A percentile compares a stretch with the other conserved stretches of the same genome.
Conservation (phyloP, 257 asterid genomes). For the Avicennia marina region DNA sequence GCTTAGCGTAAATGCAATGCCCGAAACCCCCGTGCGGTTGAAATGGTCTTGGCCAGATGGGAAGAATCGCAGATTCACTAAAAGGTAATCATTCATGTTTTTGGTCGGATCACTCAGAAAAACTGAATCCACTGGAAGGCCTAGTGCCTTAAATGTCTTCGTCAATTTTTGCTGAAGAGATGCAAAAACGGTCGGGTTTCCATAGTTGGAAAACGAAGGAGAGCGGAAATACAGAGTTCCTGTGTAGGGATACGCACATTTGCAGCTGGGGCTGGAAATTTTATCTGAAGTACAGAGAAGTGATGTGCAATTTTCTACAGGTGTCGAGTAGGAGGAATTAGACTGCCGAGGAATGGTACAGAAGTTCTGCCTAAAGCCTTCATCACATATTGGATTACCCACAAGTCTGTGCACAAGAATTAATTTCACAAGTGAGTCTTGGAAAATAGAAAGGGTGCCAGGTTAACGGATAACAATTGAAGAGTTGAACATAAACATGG, state of each 20-base stretch:
- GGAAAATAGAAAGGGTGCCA: no score
- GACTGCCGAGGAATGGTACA: slow-evolving; percentile 36
- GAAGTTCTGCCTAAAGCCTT: slow-evolving; percentile 29
- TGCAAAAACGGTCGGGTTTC: slow-evolving; percentile 29
- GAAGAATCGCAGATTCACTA: slow-evolving; percentile 47
- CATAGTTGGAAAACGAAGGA: slow-evolving; percentile 70
- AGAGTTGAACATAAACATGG: background rate
- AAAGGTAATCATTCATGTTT: slow-evolving; percentile 43
- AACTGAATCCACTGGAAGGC: slow-evolving; percentile 73
- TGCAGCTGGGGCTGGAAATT: slow-evolving; percentile 64
- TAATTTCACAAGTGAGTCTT: no score
- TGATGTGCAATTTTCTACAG: slow-evolving; percentile 47
- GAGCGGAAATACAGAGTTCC: slow-evolving; percentile 67
- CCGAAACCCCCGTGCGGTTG: slow-evolving; percentile 51
- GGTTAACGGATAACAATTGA: background rate
- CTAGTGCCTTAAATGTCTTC: slow-evolving; percentile 31
- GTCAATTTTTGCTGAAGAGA: slow-evolving; percentile 39
- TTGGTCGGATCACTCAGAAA: slow-evolving; percentile 52
- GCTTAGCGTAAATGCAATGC: slow-evolving; percentile 62
- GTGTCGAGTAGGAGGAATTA: slow-evolving; percentile 39
- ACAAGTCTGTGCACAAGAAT: slow-evolving; percentile 41
- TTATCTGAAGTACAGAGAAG: slow-evolving; percentile 36
- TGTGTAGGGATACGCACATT: slow-evolving; percentile 67
- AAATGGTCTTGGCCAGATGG: slow-evolving; percentile 55
- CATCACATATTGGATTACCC: slow-evolving; percentile 48